phyloP scores from a whole-genome alignment of 768 basidiomycete species.

The Crassisporium funariophilum region DNA sequence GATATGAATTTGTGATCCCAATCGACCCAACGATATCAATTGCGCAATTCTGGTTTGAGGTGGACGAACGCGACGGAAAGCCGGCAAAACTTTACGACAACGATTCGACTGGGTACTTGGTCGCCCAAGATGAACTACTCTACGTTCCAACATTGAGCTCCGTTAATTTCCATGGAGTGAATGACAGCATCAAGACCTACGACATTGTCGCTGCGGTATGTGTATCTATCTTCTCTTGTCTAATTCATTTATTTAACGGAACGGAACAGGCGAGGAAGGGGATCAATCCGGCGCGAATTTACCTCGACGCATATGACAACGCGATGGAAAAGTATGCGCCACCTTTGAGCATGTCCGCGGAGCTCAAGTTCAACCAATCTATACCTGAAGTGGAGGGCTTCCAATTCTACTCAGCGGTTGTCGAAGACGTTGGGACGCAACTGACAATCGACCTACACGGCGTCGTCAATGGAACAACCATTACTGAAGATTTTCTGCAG shows the following conservation, averaged over 20 bases:
- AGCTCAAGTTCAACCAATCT: slow-evolving; percentile 11
- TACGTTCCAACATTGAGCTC: slow-evolving; percentile 36
- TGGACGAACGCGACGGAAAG: slow-evolving; percentile 36
- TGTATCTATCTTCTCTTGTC: background rate
- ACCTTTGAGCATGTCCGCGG: slow-evolving; percentile 4
- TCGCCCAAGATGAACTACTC: slow-evolving; percentile 37
- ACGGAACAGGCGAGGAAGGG: no score
- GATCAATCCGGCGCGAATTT: slow-evolving; percentile 19
- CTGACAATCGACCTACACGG: slow-evolving; percentile 17
- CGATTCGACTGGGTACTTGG: slow-evolving; percentile 32
- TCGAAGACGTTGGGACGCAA: slow-evolving; percentile 10
- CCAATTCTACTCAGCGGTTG: slow-evolving; percentile 11
- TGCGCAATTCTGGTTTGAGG: slow-evolving; percentile 43
- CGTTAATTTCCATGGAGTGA: slow-evolving; percentile 1
- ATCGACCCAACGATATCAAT: slow-evolving; percentile 34
- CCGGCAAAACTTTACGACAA: slow-evolving; percentile 32
- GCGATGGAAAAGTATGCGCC: slow-evolving; percentile 9
- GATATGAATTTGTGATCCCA: slow-evolving; percentile 36
- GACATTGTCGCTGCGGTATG: slow-evolving; percentile 16
- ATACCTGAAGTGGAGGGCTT: slow-evolving; percentile 10
- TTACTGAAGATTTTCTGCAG: slow-evolving; percentile 16
- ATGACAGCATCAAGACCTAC: slow-evolving; percentile 5
- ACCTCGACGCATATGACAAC: slow-evolving; percentile 14
- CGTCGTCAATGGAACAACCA: slow-evolving; percentile 7
- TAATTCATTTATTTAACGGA: no score